Evolutionary conservation across 805 yeast species (phyloP).

Genomic region (Ogataea nakhonphanomensis): DNA sequence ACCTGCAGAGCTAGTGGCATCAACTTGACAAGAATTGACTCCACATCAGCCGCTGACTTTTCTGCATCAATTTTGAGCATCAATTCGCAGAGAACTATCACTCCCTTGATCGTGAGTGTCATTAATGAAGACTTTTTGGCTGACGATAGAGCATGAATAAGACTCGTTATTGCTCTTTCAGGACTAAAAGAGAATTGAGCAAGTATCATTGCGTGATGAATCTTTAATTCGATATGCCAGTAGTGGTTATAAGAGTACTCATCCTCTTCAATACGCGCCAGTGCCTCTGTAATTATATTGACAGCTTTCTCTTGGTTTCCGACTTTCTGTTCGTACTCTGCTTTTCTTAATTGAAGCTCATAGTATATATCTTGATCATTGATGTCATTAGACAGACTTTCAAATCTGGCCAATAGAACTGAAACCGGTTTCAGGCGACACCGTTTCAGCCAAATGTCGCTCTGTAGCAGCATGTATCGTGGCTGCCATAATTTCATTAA

Average conservation of each 20-base stretch:
- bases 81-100: constrained; percentile 43
- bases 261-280: constrained; percentile 21
- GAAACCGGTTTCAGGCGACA: constrained; percentile 37
- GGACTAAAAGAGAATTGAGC: constrained; percentile 39
- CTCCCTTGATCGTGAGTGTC: constrained; percentile 43
- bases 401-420: constrained; percentile 32
- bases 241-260: constrained; percentile 35
- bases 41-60: constrained; percentile 37
- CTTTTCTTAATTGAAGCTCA: constrained; percentile 28
- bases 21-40: constrained; percentile 36
- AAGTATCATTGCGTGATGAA: constrained; percentile 46
- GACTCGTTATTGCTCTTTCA: constrained; percentile 46
- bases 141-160: constrained; percentile 46
- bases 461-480: constrained; percentile 38
- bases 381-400: constrained; percentile 32
- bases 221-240: constrained; percentile 44
- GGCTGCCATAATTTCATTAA: constrained; percentile 41
- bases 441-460: constrained; percentile 36
- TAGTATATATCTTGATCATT: constrained; percentile 29
- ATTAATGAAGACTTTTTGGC: constrained; percentile 47
- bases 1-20: constrained; percentile 45
- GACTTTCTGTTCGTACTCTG: constrained; percentile 19
- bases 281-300: constrained; percentile 19
- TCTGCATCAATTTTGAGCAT: constrained; percentile 37
- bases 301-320: constrained; percentile 25